These are phyloP conservation scores for Leccinum disarticulatum DNA, from an alignment of 768 basidiomycete species.

Conservation along the genomic window DNA sequence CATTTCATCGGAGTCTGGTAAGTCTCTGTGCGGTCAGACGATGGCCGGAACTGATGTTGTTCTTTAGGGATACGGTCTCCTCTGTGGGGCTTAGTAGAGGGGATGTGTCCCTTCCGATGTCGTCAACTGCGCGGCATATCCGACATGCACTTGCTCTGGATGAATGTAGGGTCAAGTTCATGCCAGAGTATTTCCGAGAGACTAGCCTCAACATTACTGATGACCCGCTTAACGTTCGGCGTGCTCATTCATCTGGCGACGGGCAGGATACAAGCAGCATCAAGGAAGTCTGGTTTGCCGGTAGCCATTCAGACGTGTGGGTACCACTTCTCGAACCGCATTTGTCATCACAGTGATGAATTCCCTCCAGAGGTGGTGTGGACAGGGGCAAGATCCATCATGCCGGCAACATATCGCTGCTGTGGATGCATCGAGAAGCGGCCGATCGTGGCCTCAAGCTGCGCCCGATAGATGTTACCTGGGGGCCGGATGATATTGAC, in stretches of 20 bases:
- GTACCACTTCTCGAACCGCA: background rate
- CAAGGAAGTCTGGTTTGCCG: background rate
- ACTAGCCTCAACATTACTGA: conserved; percentile 16
- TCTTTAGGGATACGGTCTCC: conserved; percentile 44
- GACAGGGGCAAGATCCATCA: conserved; percentile 3
- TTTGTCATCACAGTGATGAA: background rate
- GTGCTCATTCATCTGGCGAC: background rate
- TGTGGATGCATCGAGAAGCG: no score
- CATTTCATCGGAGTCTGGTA: conserved; percentile 48
- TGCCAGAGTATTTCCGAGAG: conserved; percentile 15
- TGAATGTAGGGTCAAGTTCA: background rate
- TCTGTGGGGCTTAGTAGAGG: conserved; percentile 36
- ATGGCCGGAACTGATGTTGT: background rate
- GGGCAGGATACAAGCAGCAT: conserved; percentile 32
- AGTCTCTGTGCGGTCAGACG: conserved; percentile 8
- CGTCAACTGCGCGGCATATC: conserved; percentile 40
- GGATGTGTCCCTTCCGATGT: conserved; percentile 45
- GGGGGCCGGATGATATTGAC: no score
- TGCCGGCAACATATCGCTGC: no score
- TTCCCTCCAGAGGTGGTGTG: conserved; percentile 9
- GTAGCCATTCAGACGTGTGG: conserved; percentile 26
- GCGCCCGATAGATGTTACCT: no score
- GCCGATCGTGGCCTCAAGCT: no score
- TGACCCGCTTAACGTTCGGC: background rate
- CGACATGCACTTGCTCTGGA: background rate